Percentiles rank a stretch among this genome's conserved stretches.
Conservation (phyloP, 1,284 basidiomycete genomes). For the Ustanciosporium gigantosporum region DNA sequence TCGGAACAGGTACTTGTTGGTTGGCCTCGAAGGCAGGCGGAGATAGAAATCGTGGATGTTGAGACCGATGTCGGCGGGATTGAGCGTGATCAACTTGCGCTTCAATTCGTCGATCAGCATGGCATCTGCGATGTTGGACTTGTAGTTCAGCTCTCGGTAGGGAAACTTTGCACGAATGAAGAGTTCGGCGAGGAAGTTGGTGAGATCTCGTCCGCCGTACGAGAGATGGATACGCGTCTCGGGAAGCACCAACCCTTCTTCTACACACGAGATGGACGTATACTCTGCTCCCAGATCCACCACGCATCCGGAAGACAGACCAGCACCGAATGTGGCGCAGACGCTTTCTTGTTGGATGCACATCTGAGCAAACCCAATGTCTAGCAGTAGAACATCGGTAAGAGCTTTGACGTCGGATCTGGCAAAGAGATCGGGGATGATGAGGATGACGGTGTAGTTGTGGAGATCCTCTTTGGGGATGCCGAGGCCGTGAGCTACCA, state of each 20-base stretch:
- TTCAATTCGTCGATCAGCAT: conserved; percentile 55
- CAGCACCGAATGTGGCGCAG: conserved; percentile 91
- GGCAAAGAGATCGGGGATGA: conserved; percentile 91
- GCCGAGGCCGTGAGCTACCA: conserved; percentile 46
- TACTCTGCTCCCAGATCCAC: conserved; percentile 87
- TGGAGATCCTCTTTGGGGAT: conserved; percentile 27
- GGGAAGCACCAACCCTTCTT: conserved; percentile 84
- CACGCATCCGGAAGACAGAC: conserved; percentile 90
- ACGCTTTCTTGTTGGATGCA: conserved; percentile 69
- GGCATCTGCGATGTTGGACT: conserved; percentile 42
- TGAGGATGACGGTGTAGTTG: conserved; percentile 77
- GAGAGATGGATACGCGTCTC: conserved; percentile 85
- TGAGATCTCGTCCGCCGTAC: conserved; percentile 92
- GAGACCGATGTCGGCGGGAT: conserved; percentile 55
- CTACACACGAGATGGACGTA: conserved; percentile 88
- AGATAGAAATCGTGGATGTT: conserved; percentile 73
- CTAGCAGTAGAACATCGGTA: conserved; percentile 73
- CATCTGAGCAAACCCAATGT: conserved; percentile 68
- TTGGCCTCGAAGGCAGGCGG: conserved; percentile 73
- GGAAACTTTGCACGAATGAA: conserved; percentile 83
- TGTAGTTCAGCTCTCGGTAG: conserved; percentile 74
- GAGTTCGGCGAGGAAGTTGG: conserved; percentile 80
- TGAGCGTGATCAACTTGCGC: conserved; percentile 53
- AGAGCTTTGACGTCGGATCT: conserved; percentile 80
- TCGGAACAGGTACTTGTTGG: conserved; percentile 85